Base-by-base conservation (phyloP, 495 filamentous ascomycete species). In the Aspergillus carlsbadensis region DNA sequence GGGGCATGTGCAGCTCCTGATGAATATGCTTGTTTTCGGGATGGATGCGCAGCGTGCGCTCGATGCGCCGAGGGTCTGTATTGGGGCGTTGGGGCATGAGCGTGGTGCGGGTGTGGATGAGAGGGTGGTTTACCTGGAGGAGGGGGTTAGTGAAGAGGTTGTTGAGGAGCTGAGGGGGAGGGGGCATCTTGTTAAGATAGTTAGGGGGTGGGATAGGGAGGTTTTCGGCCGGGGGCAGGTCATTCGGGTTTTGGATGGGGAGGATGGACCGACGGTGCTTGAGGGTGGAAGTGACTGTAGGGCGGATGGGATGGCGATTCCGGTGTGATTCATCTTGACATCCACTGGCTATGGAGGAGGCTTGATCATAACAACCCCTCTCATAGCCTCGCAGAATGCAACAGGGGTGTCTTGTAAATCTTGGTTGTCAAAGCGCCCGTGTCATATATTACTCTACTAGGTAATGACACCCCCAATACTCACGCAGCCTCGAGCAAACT, bases 171-270 rank as follows among this genome's bases (percentile, higher is more conserved):
- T 98, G 70, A 75, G 65, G 64, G 63, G 64, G 52, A 68, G 89
- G 69, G 93, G 94, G 0, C 93, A 98, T 68, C 58, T 83, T 36
- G 82, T 95, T 2, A 61, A 84, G 72, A 77, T 92, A 11, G 73
- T 91, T 41, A 78, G 34, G 14, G 92, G 85, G 2, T 84, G 79
- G 77, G 69, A 76, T 44, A 78, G 93, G 65, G 75, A 78, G 3
- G 70, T 87, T 70, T 98, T 98, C 79, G 93, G 93, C 3, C 76
- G 92, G 5, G 94, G 93, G 0, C 93, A 98, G 79, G 78, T 97
- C 39, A 92, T 97, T 55, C 76, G 90, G 52, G 81, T 78, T 54
- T 87, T 39, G 5, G 5, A 94, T 75, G 75, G 79, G 15, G 81
- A 91, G 48, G 85, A 90, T 26, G 85, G 84, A 24, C 66, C 75